phyloP scores from a whole-genome alignment of 805 yeast genomes.

The Candida insectalens region DNA sequence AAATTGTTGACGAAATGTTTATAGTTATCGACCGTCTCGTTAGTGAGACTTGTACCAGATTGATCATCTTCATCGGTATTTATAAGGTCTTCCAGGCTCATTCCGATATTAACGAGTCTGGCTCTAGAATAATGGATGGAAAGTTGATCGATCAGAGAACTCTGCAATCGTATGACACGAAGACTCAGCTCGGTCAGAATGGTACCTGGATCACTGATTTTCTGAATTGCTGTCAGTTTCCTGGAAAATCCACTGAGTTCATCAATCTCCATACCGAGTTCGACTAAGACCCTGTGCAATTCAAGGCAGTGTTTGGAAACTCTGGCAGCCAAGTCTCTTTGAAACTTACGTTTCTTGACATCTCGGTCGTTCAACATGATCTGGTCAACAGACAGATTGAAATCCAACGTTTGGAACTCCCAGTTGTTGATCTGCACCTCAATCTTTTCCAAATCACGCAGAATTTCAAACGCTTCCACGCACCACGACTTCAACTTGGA shows the following conservation, averaged over 20 bases:
- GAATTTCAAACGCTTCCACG: conserved; percentile 33
- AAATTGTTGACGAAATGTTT: conserved; percentile 50
- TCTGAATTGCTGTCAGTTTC: conserved; percentile 33
- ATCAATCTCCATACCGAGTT: conserved; percentile 36
- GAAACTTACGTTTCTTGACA: conserved; percentile 30
- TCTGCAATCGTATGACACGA: conserved; percentile 39
- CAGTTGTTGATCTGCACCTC: conserved; percentile 39
- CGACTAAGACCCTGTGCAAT: conserved; percentile 30
- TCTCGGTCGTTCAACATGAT: conserved; percentile 3
- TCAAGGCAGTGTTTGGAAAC: conserved; percentile 43
- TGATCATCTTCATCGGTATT: conserved; percentile 5
- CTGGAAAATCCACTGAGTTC: conserved; percentile 34
- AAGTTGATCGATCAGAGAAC: conserved; percentile 39
- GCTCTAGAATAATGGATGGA: conserved; percentile 57
- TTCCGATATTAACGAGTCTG: conserved; percentile 54
- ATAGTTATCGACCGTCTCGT: conserved; percentile 38
- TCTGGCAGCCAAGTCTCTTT: conserved; percentile 42
- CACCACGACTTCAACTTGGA: conserved; percentile 37
- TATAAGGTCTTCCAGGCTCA: conserved; percentile 39
- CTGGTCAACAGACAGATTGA: conserved; percentile 26
- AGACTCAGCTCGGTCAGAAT: conserved; percentile 34
- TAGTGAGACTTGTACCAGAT: conserved; percentile 19
- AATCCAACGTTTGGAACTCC: conserved; percentile 46
- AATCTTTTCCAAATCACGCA: conserved; percentile 40
- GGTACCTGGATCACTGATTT: conserved; percentile 44